Evolutionary conservation across 768 basidiomycete genomes (phyloP).

Genomic region (Sarcomyxa edulis): DNA sequence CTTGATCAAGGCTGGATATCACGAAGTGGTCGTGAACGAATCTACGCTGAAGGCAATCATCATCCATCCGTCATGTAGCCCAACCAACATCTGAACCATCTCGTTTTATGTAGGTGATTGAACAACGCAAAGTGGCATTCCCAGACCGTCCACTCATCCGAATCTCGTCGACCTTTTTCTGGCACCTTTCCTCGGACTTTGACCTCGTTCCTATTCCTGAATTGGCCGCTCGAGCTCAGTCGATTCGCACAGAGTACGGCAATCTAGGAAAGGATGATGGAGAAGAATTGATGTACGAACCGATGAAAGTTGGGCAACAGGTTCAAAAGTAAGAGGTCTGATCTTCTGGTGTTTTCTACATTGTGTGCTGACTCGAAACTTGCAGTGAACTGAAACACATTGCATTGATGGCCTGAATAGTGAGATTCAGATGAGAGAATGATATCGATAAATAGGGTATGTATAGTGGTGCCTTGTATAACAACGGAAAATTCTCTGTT

Average conservation of each 20-base stretch:
- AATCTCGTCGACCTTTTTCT: constrained; percentile 97
- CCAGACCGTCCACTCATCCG: constrained; percentile 85
- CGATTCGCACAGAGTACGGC: constrained; percentile 33
- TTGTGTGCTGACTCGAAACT: constrained; percentile 2
- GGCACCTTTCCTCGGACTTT: constrained; percentile 85
- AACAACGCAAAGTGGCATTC: constrained; percentile 46
- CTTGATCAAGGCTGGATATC: constrained; percentile 86
- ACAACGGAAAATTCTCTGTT: no score
- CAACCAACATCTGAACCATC: constrained; percentile 4
- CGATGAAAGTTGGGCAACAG: constrained; percentile 86
- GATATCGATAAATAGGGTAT: no score
- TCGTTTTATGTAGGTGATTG: constrained; percentile 52
- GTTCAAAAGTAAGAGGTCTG: constrained; percentile 62
- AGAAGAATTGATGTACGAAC: constrained; percentile 47
- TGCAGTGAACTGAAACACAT: constrained; percentile 77
- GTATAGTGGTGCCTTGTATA: no score
- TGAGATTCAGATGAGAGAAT: no score
- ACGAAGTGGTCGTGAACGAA: constrained; percentile 90
- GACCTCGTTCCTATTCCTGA: constrained; percentile 63
- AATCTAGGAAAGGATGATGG: constrained; percentile 32
- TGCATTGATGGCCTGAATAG: constrained; percentile 69
- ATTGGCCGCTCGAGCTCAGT: constrained; percentile 43
- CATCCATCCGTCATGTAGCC: background rate
- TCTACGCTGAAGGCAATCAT: constrained; percentile 61
- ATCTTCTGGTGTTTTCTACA: background rate